Evolutionary conservation across 495 filamentous ascomycete species (phyloP), one percentile per base, ranked within the genome.

Genomic region (Letharia lupina): DNA sequence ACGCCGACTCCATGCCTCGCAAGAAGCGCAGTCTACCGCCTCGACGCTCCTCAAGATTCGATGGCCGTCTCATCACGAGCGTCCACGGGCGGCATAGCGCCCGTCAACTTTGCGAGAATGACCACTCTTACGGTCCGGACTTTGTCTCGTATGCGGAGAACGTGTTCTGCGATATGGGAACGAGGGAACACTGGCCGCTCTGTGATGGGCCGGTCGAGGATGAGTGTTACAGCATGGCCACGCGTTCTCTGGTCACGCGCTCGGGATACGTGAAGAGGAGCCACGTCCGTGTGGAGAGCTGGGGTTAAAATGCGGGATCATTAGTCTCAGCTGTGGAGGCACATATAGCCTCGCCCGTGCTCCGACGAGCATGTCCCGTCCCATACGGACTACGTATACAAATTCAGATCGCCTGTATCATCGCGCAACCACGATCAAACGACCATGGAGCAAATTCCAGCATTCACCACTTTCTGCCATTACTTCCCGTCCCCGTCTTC

Each of bases 141-240:
- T 66, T 54, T 31, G 59, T 66, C 15, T 42, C 52, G 12, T 39
- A 18, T 39, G 5, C 41, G 35, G 58, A 66, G 28, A 47, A 47
- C 12, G 41, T 63, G 28, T 67, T 56, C 31, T 63, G 50, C 11
- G 65, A 63, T 28, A 67, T 63, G 65, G 23, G 10, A n/a, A 18
- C 39, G 9, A 61, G 42, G n/a, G 60, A 52, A 7, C 23, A 31
- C 4, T 52, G 31, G 40, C n/a, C 18, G 7, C 20, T 67, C 0
- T 67, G 65, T 31, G 5, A 48, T 8, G 28, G 40, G 31, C 9
- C 42, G 3, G 16, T 35, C 3, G 12, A 54, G 5, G 3, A 31
- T n/a, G 33, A 54, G 4, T 64, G 62, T 31, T 57, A 40, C 20
- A 47, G 56, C 1, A 33, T 40, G 23, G 48, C 31, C 13, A 64